Evolutionary conservation across 2,329 filamentous ascomycete genomes (phyloP).

Genomic region (Thelonectria rubi): DNA sequence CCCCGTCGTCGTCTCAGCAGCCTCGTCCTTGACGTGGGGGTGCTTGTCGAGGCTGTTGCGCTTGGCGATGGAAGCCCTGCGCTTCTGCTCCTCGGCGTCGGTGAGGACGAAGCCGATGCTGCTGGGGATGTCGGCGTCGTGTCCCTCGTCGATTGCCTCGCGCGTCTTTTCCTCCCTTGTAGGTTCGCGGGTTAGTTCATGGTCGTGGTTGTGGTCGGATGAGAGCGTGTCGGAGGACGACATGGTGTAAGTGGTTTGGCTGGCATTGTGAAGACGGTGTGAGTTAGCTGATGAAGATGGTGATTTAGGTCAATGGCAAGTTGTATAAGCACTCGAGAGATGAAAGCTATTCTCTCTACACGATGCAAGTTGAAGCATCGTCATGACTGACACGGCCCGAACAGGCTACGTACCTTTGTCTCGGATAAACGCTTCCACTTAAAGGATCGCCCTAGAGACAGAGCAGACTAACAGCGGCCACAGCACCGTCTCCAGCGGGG

Average conservation of each 20-base stretch:
- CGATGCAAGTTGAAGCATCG: background rate
- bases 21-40: background rate
- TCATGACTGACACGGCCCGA: too few relatives aligned
- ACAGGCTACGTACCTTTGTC: slow-evolving; percentile 6
- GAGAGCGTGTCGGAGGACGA: slow-evolving; percentile 25
- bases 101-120: slow-evolving; percentile 55
- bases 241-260: background rate
- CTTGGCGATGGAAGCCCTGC: slow-evolving; percentile 48
- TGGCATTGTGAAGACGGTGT: background rate
- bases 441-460: too few relatives aligned
- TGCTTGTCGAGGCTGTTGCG: slow-evolving; percentile 2
- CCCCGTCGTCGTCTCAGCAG: background rate
- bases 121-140: slow-evolving; percentile 61
- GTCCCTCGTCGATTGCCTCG: slow-evolving; percentile 55
- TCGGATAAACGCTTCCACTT: slow-evolving; percentile 19
- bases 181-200: slow-evolving; percentile 35
- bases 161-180: slow-evolving; percentile 46
- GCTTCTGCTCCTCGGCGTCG: slow-evolving; percentile 50
- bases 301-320: background rate
- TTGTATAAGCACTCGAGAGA: background rate
- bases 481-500: slow-evolving; percentile 10
- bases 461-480: too few relatives aligned
- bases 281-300: background rate
- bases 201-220: background rate
- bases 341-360: background rate